Evolutionary conservation across 805 yeast genomes (phyloP).

Genomic region (Nakazawaea pomicola): DNA sequence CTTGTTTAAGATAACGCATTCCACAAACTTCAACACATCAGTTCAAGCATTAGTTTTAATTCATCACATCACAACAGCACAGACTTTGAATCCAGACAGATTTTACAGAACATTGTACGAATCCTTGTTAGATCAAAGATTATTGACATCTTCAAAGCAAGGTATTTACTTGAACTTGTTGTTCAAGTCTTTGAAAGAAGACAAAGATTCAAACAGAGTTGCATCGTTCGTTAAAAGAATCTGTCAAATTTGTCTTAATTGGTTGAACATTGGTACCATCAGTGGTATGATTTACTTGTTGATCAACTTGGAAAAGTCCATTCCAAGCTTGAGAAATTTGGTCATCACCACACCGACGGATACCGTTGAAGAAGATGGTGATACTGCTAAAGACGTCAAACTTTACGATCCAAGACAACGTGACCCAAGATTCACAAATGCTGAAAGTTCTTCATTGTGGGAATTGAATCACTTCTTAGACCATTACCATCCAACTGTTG

Average conservation of each 20-base stretch:
- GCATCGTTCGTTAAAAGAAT: constrained; percentile 89
- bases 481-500: constrained; percentile 92
- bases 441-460: constrained; percentile 80
- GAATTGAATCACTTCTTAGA: constrained; percentile 67
- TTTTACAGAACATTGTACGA: constrained; percentile 88
- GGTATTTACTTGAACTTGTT: constrained; percentile 85
- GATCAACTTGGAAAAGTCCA: constrained; percentile 56
- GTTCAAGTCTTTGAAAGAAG: constrained; percentile 77
- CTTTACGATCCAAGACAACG: constrained; percentile 80
- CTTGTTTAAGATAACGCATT: constrained; percentile 84
- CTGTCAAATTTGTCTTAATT: constrained; percentile 75
- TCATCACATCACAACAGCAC: constrained; percentile 67
- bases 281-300: constrained; percentile 78
- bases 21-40: constrained; percentile 89
- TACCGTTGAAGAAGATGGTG: constrained; percentile 31
- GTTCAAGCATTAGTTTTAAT: constrained; percentile 87
- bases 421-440: constrained; percentile 91
- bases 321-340: constrained; percentile 65
- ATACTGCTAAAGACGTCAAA: constrained; percentile 22
- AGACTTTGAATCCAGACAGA: constrained; percentile 56
- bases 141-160: constrained; percentile 85
- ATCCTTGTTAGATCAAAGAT: constrained; percentile 77
- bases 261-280: constrained; percentile 85
- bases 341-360: constrained; percentile 50
- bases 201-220: constrained; percentile 57